Evolutionary conservation across 164 flowering plant species (phyloP), one percentile per base, ranked within the genome.

Genomic region (Piper longum): DNA sequence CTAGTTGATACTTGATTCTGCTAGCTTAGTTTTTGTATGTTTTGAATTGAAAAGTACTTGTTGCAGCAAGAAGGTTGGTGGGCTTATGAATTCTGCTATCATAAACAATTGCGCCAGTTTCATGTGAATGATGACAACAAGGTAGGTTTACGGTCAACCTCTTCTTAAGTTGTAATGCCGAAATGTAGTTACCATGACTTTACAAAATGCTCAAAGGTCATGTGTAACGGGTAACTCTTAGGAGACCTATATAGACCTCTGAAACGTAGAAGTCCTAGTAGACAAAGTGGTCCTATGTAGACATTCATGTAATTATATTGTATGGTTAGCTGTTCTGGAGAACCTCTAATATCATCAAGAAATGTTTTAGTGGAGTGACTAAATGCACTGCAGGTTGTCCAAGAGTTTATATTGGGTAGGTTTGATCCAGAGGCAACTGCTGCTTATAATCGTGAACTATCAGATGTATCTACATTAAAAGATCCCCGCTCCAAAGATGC

Each of bases 21-120:
- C 7, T 7, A 19, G 19, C 43, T 36, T 40, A 54, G 11, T 41
- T 44, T 62, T 69, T 19, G 13, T 48, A 18, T 55, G 39, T 45
- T 58, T 16, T 54, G 19, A 12, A 42, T 65, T 43, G 40, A 26
- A 43, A 41, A 59, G 61, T 61, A 54, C 26, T 41, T 41, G 57
- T 62, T 84, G 83, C 92, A 93, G 99, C 97, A 88, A 80, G 99
- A 88, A 72, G 96, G 97, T 69, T 93, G 99, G 99, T 93, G 99
- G 99, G 74, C 88, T 4, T 93, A 93, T 68, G 99, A 93, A 66
- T 88, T 93, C 64, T 93, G 99, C 72, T 85, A 86, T 66, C 83
- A 81, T 60, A 79, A 79, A 71, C 73, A 64, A 65, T 59, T 93
- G 75, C 77, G 92, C 52, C 98, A 93, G 70, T 19, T 93, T 69